Evolutionary conservation across 768 basidiomycete genomes (phyloP), one percentile per base, ranked within the genome.

Genomic region (Pleurotus citrinopileatus): DNA sequence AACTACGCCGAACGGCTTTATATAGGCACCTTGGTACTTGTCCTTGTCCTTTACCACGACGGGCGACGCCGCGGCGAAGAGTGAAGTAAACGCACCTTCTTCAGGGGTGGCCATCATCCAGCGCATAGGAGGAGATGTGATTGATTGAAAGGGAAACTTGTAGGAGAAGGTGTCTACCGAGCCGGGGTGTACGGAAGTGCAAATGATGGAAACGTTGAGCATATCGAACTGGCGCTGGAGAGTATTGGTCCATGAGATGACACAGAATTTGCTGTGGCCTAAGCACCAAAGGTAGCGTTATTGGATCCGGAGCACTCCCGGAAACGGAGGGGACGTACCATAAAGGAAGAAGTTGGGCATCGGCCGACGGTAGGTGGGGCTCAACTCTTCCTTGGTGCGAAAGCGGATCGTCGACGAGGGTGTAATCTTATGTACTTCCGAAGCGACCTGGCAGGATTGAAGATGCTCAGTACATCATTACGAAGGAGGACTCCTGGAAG

Each of bases 201-300:
- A 66, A 5, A 66, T 61, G 42, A 75, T 72, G 6, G 67, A 60
- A 32, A 64, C 54, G 2, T 61, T 57, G 2, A 61, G 57, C 5
- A 57, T 62, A 29, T 73, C 67, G 15, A 82, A 63, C 22, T 61
- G 72, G 10, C 69, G 70, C 51, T 83, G 81, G 15, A 84, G 66
- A 56, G 77, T 73, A 20, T 69, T 70, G 0, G 70, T 71, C 44
- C 73, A 80, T 3, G 82, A 68, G 13, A 74, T 58, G 37, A 69
- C 69, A 6, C 74, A 72, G 29, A 84, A 65, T 60, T 84, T 83
- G 25, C 78, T 70, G 25, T 73, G 60, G 0, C 59, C 81, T 81
- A 48, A 45, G 19, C 38, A 12, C n/a, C 13, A 27, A 26, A 4
- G 3, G 15, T 15, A 43, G 34, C 15, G 28, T 43, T 12, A 52